Conservation (phyloP, 768 basidiomycete species). For the Sporobolomyces pararoseus region DNA sequence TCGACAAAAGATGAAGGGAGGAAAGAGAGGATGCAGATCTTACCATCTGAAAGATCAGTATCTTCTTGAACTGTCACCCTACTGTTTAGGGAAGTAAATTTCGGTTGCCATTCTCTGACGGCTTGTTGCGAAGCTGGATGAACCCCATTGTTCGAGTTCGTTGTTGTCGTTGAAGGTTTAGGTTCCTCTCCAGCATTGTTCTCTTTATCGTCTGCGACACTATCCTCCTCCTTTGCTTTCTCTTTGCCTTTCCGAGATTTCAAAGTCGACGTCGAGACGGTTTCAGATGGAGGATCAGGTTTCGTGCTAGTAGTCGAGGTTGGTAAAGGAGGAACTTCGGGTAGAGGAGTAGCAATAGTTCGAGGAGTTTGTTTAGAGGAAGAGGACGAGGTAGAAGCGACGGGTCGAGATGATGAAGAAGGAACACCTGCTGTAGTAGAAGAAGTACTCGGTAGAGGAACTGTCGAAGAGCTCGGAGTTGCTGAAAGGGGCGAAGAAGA, state of each 20-base stretch:
- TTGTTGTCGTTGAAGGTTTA: neutral
- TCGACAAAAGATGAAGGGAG: neutral
- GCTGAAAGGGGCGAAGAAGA: neutral
- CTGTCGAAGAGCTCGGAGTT: neutral
- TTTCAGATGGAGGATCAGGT: too few relatives aligned
- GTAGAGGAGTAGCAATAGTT: neutral
- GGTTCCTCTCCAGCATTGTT: neutral
- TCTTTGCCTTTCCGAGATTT: constrained; percentile 1
- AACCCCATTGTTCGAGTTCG: neutral
- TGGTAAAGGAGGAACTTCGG: too few relatives aligned
- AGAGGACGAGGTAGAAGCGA: neutral
- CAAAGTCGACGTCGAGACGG: neutral
- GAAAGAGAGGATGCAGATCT: neutral
- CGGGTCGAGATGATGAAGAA: neutral
- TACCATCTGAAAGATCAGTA: constrained; percentile 3
- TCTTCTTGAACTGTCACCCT: neutral
- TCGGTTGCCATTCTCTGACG: neutral
- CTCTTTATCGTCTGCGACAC: neutral
- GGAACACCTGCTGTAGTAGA: neutral
- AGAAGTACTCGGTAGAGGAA: neutral
- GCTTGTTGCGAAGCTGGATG: neutral
- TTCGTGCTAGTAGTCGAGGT: too few relatives aligned
- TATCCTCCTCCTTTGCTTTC: too few relatives aligned
- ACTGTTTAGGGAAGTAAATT: neutral
- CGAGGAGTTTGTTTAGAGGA: too few relatives aligned